Conservation (phyloP, 257 asterid species). For the Knoxia roxburghii region DNA sequence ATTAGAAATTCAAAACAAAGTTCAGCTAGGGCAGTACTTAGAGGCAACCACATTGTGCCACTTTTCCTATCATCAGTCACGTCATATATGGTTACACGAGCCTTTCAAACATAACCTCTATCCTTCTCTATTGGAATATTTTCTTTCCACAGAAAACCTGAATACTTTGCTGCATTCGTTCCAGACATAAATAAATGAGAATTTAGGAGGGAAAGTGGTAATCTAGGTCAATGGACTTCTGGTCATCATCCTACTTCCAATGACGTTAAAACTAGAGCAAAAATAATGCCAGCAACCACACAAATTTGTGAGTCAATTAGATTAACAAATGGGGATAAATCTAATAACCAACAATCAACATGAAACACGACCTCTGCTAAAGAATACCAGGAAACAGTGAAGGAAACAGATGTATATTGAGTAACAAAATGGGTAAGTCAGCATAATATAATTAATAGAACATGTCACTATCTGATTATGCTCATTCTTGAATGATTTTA, state of each 20-base stretch:
- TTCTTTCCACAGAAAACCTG: background rate
- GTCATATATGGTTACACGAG: background rate
- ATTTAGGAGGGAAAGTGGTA: background rate
- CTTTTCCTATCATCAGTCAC: background rate
- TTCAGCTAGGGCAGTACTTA: background rate
- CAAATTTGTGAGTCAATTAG: background rate
- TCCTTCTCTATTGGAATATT: background rate
- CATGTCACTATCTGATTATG: background rate
- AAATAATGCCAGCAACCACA: background rate
- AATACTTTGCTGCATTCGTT: background rate
- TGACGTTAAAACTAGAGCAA: background rate
- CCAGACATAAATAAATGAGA: too few species aligned
- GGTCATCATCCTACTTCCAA: background rate
- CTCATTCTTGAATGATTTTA: background rate
- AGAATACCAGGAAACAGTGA: too few species aligned
- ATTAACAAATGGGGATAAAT: background rate
- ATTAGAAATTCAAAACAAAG: background rate
- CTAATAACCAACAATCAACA: background rate
- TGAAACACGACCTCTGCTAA: too few species aligned
- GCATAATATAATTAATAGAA: background rate
- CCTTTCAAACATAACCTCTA: background rate
- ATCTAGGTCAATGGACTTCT: background rate
- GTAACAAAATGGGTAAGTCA: too few species aligned
- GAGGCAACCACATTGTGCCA: background rate
- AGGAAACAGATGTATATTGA: too few species aligned